A percentile compares a stretch with the other conserved stretches of the same genome.
Conservation (phyloP, 805 yeast genomes). For the Yamadazyma takamatsuzukensis region DNA sequence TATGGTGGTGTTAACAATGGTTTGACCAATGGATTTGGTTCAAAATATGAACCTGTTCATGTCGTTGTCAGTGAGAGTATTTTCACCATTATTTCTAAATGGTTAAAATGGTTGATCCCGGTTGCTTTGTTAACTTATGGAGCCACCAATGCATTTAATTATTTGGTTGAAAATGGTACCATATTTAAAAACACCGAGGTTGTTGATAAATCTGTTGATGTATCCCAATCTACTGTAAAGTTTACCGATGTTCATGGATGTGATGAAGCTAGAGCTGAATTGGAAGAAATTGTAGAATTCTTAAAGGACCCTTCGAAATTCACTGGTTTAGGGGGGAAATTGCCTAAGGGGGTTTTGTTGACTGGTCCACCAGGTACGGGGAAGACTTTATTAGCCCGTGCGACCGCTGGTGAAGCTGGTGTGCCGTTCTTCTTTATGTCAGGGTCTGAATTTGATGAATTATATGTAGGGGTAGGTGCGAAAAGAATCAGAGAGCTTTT, state of each 20-base stretch:
- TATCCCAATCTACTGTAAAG: conserved; percentile 77
- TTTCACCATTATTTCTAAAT: conserved; percentile 70
- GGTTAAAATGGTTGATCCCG: conserved; percentile 87
- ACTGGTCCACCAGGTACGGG: conserved; percentile 99
- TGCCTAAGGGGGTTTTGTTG: conserved; percentile 93
- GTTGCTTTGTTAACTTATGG: conserved; percentile 78
- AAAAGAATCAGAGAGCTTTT: conserved; percentile 94
- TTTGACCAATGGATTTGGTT: conserved; percentile 46
- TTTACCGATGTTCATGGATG: conserved; percentile 95
- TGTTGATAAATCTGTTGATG: conserved; percentile 77
- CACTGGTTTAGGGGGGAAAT: conserved; percentile 94
- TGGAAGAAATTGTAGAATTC: conserved; percentile 97
- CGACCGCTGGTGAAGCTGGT: conserved; percentile 99
- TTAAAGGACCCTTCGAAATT: conserved; percentile 93
- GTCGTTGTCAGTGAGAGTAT: conserved; percentile 90
- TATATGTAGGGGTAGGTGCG: conserved; percentile 99
- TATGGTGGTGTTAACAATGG: conserved; percentile 3
- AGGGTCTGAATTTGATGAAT: conserved; percentile 96
- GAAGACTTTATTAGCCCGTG: conserved; percentile 92
- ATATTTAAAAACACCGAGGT: conserved; percentile 71
- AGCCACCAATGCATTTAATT: conserved; percentile 71
- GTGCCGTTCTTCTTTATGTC: conserved; percentile 98
- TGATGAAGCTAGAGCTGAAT: conserved; percentile 96
- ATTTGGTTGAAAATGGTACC: conserved; percentile 78
- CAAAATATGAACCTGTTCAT: conserved; percentile 81